Evolutionary conservation across 345 rosid genomes (phyloP), one percentile per base, ranked within the genome.

Genomic region (Salix suchowensis): DNA sequence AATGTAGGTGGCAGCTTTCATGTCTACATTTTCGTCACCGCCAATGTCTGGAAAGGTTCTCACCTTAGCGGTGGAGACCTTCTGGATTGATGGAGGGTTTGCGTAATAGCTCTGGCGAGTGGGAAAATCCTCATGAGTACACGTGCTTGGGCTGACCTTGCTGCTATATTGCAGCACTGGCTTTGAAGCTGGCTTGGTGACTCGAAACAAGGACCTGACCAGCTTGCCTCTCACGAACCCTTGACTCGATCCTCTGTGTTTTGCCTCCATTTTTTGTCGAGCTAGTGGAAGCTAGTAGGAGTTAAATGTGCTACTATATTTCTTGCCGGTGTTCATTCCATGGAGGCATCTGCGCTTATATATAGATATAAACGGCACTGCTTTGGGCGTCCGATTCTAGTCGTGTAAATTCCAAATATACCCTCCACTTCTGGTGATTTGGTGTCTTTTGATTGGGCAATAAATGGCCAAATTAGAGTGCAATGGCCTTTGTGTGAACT

Each of bases 1-100:
- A 64, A 87, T 90, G 71, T 80, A 86, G 72, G 69, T 76, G 6
- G 87, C 48, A 8, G 90, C 88, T 77, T 79, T 84, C 67, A 19
- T 12, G 70, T 90, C 89, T 19, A 86, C 86, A 60, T 88, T 78
- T 75, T 80, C 89, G 18, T 87, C 90, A 13, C 76, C 88, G 7
- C 72, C 76, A n/a, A 16, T n/a, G 28, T 66, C 78, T 40, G 30
- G 75, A 28, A 64, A 71, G 52, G 39, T 70, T 23, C 61, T 60
- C 13, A 19, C 16, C 50, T 26, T 70, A 40, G 46, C 7, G 32
- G 60, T 12, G 12, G 73, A n/a, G 2, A 32, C 74, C 68, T 60
- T 73, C 0, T 46, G 77, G 67, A 50, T 52, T 18, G 80, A 10
- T 23, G 70, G 71, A 10, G 71, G 62, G 13, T 28, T 24, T 18